Conservation (phyloP, 2,329 filamentous ascomycete species). For the Trichoderma pleuroti region DNA sequence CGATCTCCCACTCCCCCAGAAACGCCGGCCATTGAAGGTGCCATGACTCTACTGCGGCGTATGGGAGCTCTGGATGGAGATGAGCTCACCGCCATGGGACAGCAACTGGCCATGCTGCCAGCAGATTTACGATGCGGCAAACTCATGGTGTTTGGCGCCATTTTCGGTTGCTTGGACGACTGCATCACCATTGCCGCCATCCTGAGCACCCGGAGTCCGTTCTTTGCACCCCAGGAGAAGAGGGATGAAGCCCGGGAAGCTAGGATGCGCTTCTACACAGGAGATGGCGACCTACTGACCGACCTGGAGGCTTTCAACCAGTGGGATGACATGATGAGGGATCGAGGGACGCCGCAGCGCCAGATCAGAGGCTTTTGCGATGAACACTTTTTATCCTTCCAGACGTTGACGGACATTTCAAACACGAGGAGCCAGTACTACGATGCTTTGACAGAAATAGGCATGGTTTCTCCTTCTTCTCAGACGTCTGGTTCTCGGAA, state of each 20-base stretch:
- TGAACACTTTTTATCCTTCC: slow-evolving; percentile 76
- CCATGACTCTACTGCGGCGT: slow-evolving; percentile 70
- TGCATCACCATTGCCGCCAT: slow-evolving; percentile 88
- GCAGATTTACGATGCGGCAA: slow-evolving; percentile 91
- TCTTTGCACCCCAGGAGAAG: slow-evolving; percentile 77
- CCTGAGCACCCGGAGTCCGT: slow-evolving; percentile 83
- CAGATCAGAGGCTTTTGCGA: slow-evolving; percentile 75
- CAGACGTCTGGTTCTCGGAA: slow-evolving; percentile 33
- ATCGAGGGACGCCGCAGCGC: slow-evolving; percentile 53
- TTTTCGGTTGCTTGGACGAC: slow-evolving; percentile 88
- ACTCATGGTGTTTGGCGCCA: slow-evolving; percentile 89
- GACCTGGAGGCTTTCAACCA: slow-evolving; percentile 80
- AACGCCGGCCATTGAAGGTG: slow-evolving; percentile 78
- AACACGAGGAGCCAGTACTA: slow-evolving; percentile 85
- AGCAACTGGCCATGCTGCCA: slow-evolving; percentile 91
- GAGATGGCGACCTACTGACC: slow-evolving; percentile 83
- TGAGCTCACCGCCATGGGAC: slow-evolving; percentile 83
- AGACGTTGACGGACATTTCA: slow-evolving; percentile 83
- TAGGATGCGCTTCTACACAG: slow-evolving; percentile 66
- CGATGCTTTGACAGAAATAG: slow-evolving; percentile 78
- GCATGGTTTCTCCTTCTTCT: slow-evolving; percentile 56
- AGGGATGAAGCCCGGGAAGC: slow-evolving; percentile 78
- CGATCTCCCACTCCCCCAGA: slow-evolving; percentile 88
- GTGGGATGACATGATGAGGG: slow-evolving; percentile 67
- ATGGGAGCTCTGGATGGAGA: slow-evolving; percentile 88